Evolutionary conservation across 2,329 filamentous ascomycete species (phyloP), one percentile per base, ranked within the genome.

Genomic region (Podosphaera leucotricha): DNA sequence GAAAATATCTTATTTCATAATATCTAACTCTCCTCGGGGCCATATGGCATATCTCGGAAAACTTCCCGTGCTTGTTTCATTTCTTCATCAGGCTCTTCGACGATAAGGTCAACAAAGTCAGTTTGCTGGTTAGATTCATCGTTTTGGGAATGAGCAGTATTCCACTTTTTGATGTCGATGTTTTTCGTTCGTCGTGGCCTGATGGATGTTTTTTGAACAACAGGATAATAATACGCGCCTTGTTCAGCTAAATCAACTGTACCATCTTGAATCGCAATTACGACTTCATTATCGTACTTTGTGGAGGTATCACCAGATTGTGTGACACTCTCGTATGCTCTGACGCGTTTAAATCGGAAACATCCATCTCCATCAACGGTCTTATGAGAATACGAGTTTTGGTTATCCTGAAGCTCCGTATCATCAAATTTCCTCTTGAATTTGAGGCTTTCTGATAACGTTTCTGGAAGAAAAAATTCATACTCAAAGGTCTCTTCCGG

Each of bases 141-240:
- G 24, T 63, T 57, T 52, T 53, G 44, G 10, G 43, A 41, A 2
- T 39, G 30, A 18, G 49, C 47, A 6, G 41, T n/a, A 13, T 50
- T 46, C 35, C 47, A 50, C 37, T 47, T 50, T 41, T 52, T 52
- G 26, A 69, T 67, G 39, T 70, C 66, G 50, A 77, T 75, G 54
- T 74, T 74, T 64, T 72, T 76, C 48, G 66, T 69, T 46, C 75
- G 67, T 59, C 76, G 73, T 24, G 72, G 72, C 38, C 72, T 66
- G 53, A 80, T 71, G 19, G 66, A 65, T 40, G 67, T 71, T 44
- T 72, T 70, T 58, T 78, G 73, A 60, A 79, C 70, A 49, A 80
- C 66, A 3, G 76, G 76, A 52, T 79, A 80, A 59, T 78, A 80
- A 58, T 75, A 78, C 11, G 68, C 71, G 6, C 67, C 75, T 56